Evolutionary conservation across 164 flowering plant species (phyloP).

Genomic region (Piper betle): DNA sequence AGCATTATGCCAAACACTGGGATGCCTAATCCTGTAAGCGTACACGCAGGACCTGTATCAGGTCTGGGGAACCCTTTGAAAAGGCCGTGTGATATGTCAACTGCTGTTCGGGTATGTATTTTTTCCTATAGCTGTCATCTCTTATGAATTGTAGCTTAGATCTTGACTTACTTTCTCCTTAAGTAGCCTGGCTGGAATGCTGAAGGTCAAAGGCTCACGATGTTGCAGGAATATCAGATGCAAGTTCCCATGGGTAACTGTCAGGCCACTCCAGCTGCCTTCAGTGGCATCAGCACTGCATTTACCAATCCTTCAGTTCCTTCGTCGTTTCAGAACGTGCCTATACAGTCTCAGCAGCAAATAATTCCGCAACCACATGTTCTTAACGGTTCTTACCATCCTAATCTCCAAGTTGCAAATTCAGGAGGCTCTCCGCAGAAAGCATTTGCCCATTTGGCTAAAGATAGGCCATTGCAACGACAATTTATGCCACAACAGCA

Average conservation of each 20-base stretch:
- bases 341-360: constrained; percentile 60
- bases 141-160: not conserved
- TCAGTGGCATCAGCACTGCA: constrained; percentile 43
- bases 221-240: constrained; percentile 63
- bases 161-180: not conserved
- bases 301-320: constrained; percentile 55
- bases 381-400: constrained; percentile 38
- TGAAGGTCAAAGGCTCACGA: constrained; percentile 67
- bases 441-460: constrained; percentile 55
- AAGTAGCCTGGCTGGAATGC: constrained; percentile 45
- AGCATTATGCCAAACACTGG: constrained; percentile 49
- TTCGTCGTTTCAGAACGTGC: constrained; percentile 42
- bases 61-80: constrained; percentile 58
- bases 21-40: constrained; percentile 50
- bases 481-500: constrained; percentile 31
- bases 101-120: constrained; percentile 60
- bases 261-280: constrained; percentile 39
- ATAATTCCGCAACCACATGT: constrained; percentile 48
- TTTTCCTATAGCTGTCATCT: not conserved
- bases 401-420: constrained; percentile 54
- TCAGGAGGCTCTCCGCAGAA: constrained; percentile 40
- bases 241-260: constrained; percentile 54
- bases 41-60: constrained; percentile 52
- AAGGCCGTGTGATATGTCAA: constrained; percentile 69
- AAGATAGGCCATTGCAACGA: constrained; percentile 67